Evolutionary conservation across 1,284 basidiomycete species (phyloP).

Genomic region (Clitocybe nebularis): DNA sequence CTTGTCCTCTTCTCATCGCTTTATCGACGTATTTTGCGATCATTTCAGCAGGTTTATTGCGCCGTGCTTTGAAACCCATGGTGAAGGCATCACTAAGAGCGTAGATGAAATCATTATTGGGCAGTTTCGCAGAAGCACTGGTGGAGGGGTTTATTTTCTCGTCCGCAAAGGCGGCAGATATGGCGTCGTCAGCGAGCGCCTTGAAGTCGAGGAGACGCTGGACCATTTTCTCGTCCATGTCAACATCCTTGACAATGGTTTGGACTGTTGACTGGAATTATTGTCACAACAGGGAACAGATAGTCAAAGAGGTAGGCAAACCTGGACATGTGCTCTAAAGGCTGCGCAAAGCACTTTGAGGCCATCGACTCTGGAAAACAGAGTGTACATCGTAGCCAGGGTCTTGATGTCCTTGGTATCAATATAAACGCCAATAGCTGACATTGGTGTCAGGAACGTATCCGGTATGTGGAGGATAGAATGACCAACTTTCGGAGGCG

Average conservation of each 20-base stretch:
- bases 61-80: slow-evolving; percentile 77
- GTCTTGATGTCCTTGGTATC: slow-evolving; percentile 42
- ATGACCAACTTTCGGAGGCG: slow-evolving; percentile 48
- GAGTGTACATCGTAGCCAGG: slow-evolving; percentile 57
- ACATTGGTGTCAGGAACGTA: no score
- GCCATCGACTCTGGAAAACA: slow-evolving; percentile 61
- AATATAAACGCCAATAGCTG: slow-evolving; percentile 62
- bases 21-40: slow-evolving; percentile 90
- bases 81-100: slow-evolving; percentile 75
- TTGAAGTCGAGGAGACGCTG: slow-evolving; percentile 72
- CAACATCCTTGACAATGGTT: slow-evolving; percentile 53
- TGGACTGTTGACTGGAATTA: slow-evolving; percentile 44
- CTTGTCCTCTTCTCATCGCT: slow-evolving; percentile 84
- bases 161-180: slow-evolving; percentile 44
- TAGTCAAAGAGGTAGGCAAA: slow-evolving; percentile 23
- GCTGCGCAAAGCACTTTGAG: slow-evolving; percentile 55
- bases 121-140: slow-evolving; percentile 26
- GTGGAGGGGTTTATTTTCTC: slow-evolving; percentile 26
- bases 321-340: slow-evolving; percentile 59
- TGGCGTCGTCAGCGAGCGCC: slow-evolving; percentile 51
- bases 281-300: not conserved
- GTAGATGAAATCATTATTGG: slow-evolving; percentile 53
- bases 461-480: not conserved
- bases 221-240: slow-evolving; percentile 75
- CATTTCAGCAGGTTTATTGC: slow-evolving; percentile 90